Conservation (phyloP, 495 filamentous ascomycete genomes). For the Aspergillus sclerotioniger region DNA sequence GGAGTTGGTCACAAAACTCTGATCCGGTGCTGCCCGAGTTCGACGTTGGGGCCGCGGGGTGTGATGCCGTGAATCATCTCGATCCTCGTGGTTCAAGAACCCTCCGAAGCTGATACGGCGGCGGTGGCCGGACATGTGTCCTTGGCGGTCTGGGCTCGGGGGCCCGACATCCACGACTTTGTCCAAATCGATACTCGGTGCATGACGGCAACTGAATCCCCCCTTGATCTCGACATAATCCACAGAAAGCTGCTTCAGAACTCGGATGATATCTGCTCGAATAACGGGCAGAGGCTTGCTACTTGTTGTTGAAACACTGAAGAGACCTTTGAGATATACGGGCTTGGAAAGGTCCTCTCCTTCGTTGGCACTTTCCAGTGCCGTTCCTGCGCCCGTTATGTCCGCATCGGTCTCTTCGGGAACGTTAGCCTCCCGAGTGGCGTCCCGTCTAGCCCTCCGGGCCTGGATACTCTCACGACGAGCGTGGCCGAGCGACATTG, state of each 20-base stretch:
- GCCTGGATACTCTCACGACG: conserved; percentile 88
- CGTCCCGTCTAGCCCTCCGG: conserved; percentile 65
- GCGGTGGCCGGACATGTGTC: conserved; percentile 58
- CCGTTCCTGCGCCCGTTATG: conserved; percentile 45
- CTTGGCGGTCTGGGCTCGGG: conserved; percentile 53
- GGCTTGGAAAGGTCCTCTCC: conserved; percentile 70
- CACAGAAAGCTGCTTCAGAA: conserved; percentile 82
- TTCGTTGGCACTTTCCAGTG: conserved; percentile 54
- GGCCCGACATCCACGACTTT: conserved; percentile 59
- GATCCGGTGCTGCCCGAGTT: conserved; percentile 54
- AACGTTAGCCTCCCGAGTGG: conserved; percentile 66
- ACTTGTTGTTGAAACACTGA: conserved; percentile 95
- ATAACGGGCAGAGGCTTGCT: conserved; percentile 84
- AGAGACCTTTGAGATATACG: conserved; percentile 94
- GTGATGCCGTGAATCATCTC: conserved; percentile 32
- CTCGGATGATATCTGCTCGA: conserved; percentile 86
- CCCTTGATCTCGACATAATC: conserved; percentile 89
- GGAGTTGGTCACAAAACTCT: conserved; percentile 70
- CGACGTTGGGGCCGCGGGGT: conserved; percentile 33
- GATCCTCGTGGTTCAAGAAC: conserved; percentile 60
- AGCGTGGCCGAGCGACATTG: conserved; percentile 89
- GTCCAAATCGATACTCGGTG: conserved; percentile 84
- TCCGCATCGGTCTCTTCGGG: conserved; percentile 75
- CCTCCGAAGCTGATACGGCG: conserved; percentile 83
- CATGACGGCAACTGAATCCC: conserved; percentile 85